Evolutionary conservation across 140 eudicot genomes (phyloP).

Genomic region (Cichorium intybus): DNA sequence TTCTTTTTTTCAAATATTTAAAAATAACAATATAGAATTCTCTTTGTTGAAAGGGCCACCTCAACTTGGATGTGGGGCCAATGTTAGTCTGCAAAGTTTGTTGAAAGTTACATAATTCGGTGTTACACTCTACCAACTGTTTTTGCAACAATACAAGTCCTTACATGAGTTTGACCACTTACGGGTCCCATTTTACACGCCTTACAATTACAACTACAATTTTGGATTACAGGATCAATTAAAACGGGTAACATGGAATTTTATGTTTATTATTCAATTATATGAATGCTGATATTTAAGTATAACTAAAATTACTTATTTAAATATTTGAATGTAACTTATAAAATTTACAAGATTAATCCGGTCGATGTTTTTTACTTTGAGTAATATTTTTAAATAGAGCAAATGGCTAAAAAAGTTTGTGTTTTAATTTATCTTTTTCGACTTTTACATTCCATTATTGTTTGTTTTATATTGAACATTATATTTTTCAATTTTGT

Average conservation of each 20-base stretch:
- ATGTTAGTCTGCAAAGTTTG: conserved; percentile 8
- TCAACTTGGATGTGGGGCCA: conserved; percentile 2
- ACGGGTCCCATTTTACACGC: not conserved
- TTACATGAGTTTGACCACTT: not conserved
- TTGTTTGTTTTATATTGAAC: too few relatives aligned
- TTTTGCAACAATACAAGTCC: not conserved
- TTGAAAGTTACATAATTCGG: conserved; percentile 13
- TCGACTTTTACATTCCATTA: too few relatives aligned
- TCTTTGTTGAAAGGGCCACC: not conserved
- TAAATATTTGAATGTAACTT: too few relatives aligned
- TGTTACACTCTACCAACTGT: not conserved
- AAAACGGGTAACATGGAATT: not conserved
- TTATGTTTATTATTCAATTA: not conserved
- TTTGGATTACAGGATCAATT: not conserved
- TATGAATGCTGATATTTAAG: too few relatives aligned
- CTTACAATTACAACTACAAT: not conserved
- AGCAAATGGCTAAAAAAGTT: too few relatives aligned
- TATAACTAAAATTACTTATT: too few relatives aligned
- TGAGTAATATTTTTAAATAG: too few relatives aligned
- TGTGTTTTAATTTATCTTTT: too few relatives aligned
- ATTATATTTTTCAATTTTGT: too few relatives aligned
- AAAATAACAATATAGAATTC: not conserved
- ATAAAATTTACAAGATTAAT: too few relatives aligned
- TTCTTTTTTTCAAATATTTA: not conserved
- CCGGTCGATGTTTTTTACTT: too few relatives aligned